Evolutionary conservation across 306 rosid genomes (phyloP).

Genomic region (cucumber (Cucumis sativus)): DNA sequence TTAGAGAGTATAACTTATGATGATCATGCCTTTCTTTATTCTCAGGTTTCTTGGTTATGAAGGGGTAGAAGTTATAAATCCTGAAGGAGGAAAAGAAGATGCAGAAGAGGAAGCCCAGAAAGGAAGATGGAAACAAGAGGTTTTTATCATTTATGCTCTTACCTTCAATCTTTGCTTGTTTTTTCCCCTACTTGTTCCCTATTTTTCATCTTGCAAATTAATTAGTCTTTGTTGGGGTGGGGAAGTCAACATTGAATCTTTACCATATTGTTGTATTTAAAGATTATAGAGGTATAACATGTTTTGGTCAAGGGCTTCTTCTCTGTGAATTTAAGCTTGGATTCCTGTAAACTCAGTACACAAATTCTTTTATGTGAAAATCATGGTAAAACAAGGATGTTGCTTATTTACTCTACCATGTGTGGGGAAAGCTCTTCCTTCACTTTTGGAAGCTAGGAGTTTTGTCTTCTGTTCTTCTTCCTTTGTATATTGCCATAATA

Average conservation of each 20-base stretch:
- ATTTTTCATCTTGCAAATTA: neutral
- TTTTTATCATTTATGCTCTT: slow-evolving; percentile 6
- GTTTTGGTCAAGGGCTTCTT: neutral
- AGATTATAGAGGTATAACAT: neutral
- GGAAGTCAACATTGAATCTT: neutral
- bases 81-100: slow-evolving; percentile 90
- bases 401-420: neutral
- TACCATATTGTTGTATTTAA: neutral
- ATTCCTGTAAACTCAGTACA: neutral
- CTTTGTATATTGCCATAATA: neutral
- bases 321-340: neutral
- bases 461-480: neutral
- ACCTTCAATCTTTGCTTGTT: neutral
- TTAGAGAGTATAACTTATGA: slow-evolving; percentile 13
- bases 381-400: neutral
- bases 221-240: neutral
- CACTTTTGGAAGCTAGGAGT: neutral
- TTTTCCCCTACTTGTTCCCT: neutral
- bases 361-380: neutral
- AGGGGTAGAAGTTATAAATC: slow-evolving; percentile 90
- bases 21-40: neutral
- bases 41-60: slow-evolving; percentile 65
- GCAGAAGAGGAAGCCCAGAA: slow-evolving; percentile 74
- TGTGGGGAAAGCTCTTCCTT: neutral
- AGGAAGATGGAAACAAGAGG: slow-evolving; percentile 98